Conservation (phyloP, 23 red algal genomes). For the Chondrus crispus region DNA sequence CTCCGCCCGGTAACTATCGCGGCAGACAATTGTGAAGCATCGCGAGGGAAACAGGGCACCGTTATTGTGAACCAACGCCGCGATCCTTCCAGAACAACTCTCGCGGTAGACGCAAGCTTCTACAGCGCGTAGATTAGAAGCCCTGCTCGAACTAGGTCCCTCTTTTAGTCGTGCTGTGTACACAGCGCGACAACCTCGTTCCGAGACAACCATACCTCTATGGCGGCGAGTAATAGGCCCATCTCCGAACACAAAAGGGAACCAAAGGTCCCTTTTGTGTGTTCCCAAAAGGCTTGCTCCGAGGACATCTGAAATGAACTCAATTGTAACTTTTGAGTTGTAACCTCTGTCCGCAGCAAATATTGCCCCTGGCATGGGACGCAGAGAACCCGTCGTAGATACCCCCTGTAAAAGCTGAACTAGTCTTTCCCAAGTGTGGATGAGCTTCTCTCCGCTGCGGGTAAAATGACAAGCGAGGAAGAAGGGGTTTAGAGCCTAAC, state of each 20-base stretch:
- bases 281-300: neutral
- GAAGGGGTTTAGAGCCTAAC: neutral
- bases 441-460: neutral
- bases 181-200: constrained; percentile 9
- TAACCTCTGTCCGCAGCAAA: neutral
- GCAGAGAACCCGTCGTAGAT: neutral
- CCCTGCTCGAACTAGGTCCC: neutral
- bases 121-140: neutral
- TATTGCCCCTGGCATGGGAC: neutral
- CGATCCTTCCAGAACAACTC: constrained; percentile 8
- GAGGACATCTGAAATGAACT: neutral
- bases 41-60: neutral
- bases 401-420: neutral
- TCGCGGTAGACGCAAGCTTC: constrained; percentile 1
- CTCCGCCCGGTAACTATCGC: neutral
- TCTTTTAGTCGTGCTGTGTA: neutral
- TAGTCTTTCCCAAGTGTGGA: neutral
- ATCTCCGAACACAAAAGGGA: constrained; percentile 4
- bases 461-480: neutral
- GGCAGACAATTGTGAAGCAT: neutral
- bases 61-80: constrained; percentile 2
- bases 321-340: neutral
- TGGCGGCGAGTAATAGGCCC: neutral
- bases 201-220: neutral
- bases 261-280: neutral